These are phyloP conservation scores for Phylloporus sp. DNA, from an alignment of 1,284 basidiomycete genomes.

Conservation along the genomic window DNA sequence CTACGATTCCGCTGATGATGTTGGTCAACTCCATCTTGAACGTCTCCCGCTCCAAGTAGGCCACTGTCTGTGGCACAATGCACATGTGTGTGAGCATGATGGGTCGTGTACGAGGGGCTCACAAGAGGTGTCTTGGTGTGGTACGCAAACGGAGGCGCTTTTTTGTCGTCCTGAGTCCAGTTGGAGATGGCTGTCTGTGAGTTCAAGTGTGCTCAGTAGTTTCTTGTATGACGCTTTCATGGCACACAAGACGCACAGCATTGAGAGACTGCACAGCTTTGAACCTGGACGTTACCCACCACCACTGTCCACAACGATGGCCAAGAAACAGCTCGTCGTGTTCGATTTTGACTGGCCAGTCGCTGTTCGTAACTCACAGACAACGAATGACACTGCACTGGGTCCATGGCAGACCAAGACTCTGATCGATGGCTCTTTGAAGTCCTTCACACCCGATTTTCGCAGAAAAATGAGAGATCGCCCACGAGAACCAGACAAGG, in stretches of 20 bases:
- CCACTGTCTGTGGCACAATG: conserved; percentile 56
- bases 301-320: conserved; percentile 33
- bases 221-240: conserved; percentile 86
- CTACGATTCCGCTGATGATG: conserved; percentile 77
- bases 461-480: conserved; percentile 84
- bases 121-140: conserved; percentile 69
- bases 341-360: conserved; percentile 97
- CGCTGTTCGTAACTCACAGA: conserved; percentile 9
- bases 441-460: conserved; percentile 85
- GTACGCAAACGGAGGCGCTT: conserved; percentile 66
- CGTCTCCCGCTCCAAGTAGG: conserved; percentile 73
- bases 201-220: conserved; percentile 70
- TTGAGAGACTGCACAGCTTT: conserved; percentile 27
- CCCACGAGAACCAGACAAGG: conserved; percentile 45
- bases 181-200: conserved; percentile 71
- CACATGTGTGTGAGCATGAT: neutral
- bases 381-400: conserved; percentile 36
- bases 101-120: conserved; percentile 42
- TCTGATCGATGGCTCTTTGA: conserved; percentile 97
- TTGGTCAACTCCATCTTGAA: conserved; percentile 81
- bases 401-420: conserved; percentile 94
- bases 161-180: conserved; percentile 78
- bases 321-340: conserved; percentile 83
- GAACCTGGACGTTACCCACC: neutral
- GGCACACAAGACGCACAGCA: conserved; percentile 63